phyloP scores from a whole-genome alignment of 1,284 basidiomycete species.

The Rhodotorula sp. region DNA sequence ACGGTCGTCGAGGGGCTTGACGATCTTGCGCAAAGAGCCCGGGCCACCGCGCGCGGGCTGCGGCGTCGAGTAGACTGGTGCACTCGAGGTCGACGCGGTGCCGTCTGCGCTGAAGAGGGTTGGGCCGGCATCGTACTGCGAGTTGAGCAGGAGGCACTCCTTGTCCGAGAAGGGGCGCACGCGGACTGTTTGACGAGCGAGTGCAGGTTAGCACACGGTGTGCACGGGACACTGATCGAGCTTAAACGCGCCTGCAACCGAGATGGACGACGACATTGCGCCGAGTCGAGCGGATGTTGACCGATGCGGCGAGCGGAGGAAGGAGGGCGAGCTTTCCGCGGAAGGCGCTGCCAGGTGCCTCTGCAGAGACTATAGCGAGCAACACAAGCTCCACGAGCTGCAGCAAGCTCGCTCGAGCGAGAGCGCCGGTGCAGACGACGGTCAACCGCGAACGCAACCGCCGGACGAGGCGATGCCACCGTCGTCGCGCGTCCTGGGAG shows the following conservation, averaged over 20 bases:
- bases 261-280: slow-evolving; percentile 61
- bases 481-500: too few species aligned
- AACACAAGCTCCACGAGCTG: too few species aligned
- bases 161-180: slow-evolving; percentile 81
- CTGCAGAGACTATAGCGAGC: too few species aligned
- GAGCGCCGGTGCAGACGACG: too few species aligned
- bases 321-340: not conserved
- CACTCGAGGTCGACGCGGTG: slow-evolving; percentile 5
- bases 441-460: too few species aligned
- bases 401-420: too few species aligned
- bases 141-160: slow-evolving; percentile 71
- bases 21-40: slow-evolving; percentile 63
- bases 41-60: slow-evolving; percentile 55
- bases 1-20: slow-evolving; percentile 56
- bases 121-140: slow-evolving; percentile 29
- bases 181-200: slow-evolving; percentile 59
- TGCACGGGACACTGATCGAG: not conserved
- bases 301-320: not conserved
- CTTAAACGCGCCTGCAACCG: slow-evolving; percentile 67
- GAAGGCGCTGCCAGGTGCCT: too few species aligned
- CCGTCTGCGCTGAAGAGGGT: slow-evolving; percentile 32
- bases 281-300: not conserved
- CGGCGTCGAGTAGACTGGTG: slow-evolving; percentile 58
- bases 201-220: not conserved
- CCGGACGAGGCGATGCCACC: too few species aligned